Base-by-base conservation (phyloP, 2,329 filamentous ascomycete genomes). In the Cyphellophora europaea region DNA sequence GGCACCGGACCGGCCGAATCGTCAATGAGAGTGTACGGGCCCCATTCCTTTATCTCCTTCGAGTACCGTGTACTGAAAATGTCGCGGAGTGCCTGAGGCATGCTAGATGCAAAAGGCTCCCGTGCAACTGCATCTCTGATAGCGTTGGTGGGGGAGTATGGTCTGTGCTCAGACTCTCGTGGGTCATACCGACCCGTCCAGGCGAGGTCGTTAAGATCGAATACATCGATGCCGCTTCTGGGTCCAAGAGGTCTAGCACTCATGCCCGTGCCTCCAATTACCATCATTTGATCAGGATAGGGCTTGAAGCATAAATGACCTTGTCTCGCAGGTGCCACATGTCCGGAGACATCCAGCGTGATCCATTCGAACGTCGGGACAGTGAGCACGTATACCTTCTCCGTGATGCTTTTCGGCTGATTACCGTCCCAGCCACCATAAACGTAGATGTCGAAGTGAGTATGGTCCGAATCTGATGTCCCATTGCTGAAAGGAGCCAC, bases 261-360 rank as follows among this genome's bases (percentile, higher is more conserved):
- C 6, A 11, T 19, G 10, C n/a, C 19, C n/a, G 39, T 37, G 2
- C 58, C 59, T 4, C 58, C 58, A 13, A 61, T 36, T 11, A 56
- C 53, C 19, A 61, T 45, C 57, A 62, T 60, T 40, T 61, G 50
- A 15, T 70, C 61, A 0, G 78, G 76, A 51, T 72, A 58, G 2
- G 51, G 42, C 39, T 51, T 54, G 11, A 55, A 37, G 37, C 57
- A 61, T 18, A 49, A 45, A 42, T 60, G 52, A 5, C 45, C 44
- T 16, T 44, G 43, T 27, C 53, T 46, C 11, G 46, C 51, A 12
- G 27, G 34, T 12, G 18, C 13, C 19, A 19, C 21, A 3, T 53
- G 52, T 28, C n/a, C n/a, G n/a, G n/a, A n/a, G n/a, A n/a, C n/a
- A n/a, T n/a, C n/a, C 16, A 32, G n/a, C 23, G 49, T 50, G n/a